A percentile compares a stretch with the other conserved stretches of the same genome.
These are phyloP conservation scores for Arxiozyma slooffiae DNA, from an alignment of 1,139 yeast species.

Conservation along the genomic window DNA sequence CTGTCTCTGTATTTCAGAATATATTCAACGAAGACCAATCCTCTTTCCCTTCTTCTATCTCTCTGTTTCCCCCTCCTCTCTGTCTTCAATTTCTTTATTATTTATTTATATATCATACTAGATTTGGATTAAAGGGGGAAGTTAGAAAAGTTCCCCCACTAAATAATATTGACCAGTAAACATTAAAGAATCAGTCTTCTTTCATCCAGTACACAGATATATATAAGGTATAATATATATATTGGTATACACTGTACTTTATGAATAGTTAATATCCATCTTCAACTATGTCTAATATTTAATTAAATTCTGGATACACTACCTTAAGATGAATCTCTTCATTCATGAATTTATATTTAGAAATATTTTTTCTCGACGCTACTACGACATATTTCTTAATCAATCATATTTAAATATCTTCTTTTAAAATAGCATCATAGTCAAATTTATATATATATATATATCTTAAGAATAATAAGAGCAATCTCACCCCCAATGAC, in stretches of 20 bases:
- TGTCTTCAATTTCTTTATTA: no score
- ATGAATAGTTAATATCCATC: constrained; percentile 16
- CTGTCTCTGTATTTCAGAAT: no score
- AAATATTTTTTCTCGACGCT: constrained; percentile 12
- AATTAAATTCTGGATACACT: constrained; percentile 17
- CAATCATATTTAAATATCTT: constrained; percentile 14
- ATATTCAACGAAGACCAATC: no score
- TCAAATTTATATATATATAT: constrained; percentile 16
- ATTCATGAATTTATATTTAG: constrained; percentile 27
- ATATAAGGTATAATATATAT: no score
- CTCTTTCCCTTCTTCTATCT: no score
- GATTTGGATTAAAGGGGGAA: no score
- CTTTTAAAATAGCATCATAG: constrained; percentile 10
- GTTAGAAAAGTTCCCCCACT: no score
- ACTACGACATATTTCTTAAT: constrained; percentile 22
- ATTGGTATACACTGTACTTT: constrained; percentile 3
- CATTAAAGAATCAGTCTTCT: background rate
- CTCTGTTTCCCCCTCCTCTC: no score
- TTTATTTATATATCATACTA: no score
- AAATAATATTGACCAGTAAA: no score
- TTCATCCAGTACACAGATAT: background rate
- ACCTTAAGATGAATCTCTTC: constrained; percentile 23
- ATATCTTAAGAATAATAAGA: constrained; percentile 29
- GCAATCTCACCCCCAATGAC: constrained; percentile 35
- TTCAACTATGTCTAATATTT: constrained; percentile 13